Conservation (phyloP, 2,329 filamentous ascomycete genomes). For the Fusarium hainanense region DNA sequence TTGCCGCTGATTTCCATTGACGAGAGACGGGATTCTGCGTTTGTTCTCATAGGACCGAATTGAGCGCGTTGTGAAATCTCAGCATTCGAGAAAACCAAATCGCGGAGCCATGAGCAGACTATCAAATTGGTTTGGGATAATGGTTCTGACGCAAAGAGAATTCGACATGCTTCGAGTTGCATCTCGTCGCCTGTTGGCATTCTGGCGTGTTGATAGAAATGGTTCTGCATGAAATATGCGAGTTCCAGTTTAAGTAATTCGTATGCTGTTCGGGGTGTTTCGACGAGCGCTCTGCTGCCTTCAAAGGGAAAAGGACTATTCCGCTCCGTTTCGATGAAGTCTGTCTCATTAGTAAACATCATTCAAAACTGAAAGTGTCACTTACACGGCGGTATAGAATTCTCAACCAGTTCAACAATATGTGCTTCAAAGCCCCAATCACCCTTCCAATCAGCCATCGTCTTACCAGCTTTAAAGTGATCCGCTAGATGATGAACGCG, state of each 20-base stretch:
- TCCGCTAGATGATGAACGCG: conserved; percentile 53
- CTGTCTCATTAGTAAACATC: neutral
- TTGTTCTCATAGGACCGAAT: conserved; percentile 42
- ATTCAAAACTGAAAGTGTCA: rapidly evolving
- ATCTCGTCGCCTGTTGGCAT: conserved; percentile 37
- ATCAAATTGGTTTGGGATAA: neutral
- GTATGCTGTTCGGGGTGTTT: conserved; percentile 37
- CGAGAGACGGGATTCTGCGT: conserved; percentile 39
- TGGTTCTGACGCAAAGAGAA: conserved; percentile 27
- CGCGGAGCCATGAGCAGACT: conserved; percentile 35
- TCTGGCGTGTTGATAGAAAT: conserved; percentile 29
- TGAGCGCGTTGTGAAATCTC: conserved; percentile 37
- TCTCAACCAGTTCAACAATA: conserved; percentile 53
- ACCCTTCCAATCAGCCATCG: conserved; percentile 57
- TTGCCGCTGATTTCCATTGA: conserved; percentile 46
- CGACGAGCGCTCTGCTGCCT: conserved; percentile 30
- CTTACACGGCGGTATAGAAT: conserved; percentile 56
- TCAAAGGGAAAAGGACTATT: conserved; percentile 38
- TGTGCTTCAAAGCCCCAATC: conserved; percentile 56
- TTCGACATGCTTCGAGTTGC: conserved; percentile 39
- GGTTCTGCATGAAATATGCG: conserved; percentile 41
- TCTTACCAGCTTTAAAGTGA: conserved; percentile 55
- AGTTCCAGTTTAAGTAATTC: conserved; percentile 40
- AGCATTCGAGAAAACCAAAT: conserved; percentile 28
- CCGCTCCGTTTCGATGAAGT: conserved; percentile 40